phyloP scores from a whole-genome alignment of 2,329 filamentous ascomycete genomes.

The Pseudocercospora crystallina region DNA sequence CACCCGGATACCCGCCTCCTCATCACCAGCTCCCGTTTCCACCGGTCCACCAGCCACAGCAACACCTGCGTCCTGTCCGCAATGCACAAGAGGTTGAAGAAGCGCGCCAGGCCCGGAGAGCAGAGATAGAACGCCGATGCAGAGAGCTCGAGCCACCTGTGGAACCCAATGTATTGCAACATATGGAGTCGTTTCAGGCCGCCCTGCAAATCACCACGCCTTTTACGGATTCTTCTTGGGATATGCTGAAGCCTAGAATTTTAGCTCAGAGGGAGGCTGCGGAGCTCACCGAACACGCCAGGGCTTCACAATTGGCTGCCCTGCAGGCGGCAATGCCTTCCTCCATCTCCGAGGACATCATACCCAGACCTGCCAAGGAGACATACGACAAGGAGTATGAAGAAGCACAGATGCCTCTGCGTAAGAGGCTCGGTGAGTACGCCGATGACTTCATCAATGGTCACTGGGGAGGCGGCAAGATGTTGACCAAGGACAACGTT shows the following conservation, averaged over 20 bases:
- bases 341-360: constrained; percentile 49
- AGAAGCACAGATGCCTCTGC: constrained; percentile 65
- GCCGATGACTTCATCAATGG: constrained; percentile 69
- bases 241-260: constrained; percentile 65
- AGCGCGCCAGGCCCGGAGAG: constrained; percentile 62
- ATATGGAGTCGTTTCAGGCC: constrained; percentile 73
- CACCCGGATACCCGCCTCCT: background rate
- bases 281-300: constrained; percentile 56
- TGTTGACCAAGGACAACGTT: constrained; percentile 62
- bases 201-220: constrained; percentile 68
- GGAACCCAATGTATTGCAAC: constrained; percentile 59
- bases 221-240: constrained; percentile 69
- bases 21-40: constrained; percentile 12
- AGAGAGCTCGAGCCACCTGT: constrained; percentile 64
- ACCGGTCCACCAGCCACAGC: constrained; percentile 8
- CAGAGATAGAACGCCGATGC: constrained; percentile 72
- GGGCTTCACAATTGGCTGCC: constrained; percentile 42
- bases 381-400: constrained; percentile 69
- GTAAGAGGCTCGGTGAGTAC: constrained; percentile 63
- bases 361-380: constrained; percentile 55
- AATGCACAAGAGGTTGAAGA: constrained; percentile 64
- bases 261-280: constrained; percentile 65
- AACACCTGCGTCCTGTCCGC: constrained; percentile 44
- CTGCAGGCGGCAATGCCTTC: constrained; percentile 50
- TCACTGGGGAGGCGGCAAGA: constrained; percentile 63